A percentile compares a stretch with the other conserved stretches of the same genome.
Evolutionary conservation across 2,329 filamentous ascomycete species (phyloP).

Genomic region (Juglanconis sp.): DNA sequence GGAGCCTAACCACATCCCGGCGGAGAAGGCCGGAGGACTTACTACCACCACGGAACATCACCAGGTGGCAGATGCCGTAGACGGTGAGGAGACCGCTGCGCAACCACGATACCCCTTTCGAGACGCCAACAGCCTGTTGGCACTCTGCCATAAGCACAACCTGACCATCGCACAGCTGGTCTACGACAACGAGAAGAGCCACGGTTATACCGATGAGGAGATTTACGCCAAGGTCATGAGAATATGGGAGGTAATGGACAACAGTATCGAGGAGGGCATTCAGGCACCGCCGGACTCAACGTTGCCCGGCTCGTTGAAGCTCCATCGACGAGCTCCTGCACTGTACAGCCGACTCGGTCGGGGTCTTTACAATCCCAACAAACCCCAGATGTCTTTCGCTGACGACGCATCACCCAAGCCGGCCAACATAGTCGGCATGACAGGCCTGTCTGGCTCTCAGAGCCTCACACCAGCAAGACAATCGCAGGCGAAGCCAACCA

Average conservation of each 20-base stretch:
- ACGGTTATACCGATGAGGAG: conserved; percentile 47
- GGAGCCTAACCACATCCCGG: neutral
- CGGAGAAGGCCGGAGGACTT: conserved; percentile 18
- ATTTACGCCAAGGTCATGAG: conserved; percentile 44
- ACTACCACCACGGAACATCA: conserved; percentile 16
- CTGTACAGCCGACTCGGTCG: conserved; percentile 43
- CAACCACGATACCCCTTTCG: conserved; percentile 46
- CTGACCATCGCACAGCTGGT: conserved; percentile 50
- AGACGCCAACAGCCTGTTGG: conserved; percentile 42
- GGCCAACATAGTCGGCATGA: neutral
- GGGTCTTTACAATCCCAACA: conserved; percentile 39
- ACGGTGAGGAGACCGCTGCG: conserved; percentile 16
- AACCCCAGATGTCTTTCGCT: conserved; percentile 7
- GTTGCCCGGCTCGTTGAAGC: conserved; percentile 45
- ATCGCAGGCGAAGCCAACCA: conserved; percentile 40
- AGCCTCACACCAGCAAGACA: conserved; percentile 38
- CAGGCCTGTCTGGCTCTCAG: conserved; percentile 5
- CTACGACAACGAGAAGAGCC: conserved; percentile 51
- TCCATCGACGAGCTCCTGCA: conserved; percentile 44
- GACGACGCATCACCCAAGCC: neutral
- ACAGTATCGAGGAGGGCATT: conserved; percentile 47
- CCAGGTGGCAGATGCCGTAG: conserved; percentile 12
- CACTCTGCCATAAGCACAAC: conserved; percentile 47
- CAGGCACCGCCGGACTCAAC: conserved; percentile 39
- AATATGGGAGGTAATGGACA: conserved; percentile 52